These are phyloP conservation scores for Nakazawaea wyomingensis DNA, from an alignment of 805 yeast species.

Conservation along the genomic window DNA sequence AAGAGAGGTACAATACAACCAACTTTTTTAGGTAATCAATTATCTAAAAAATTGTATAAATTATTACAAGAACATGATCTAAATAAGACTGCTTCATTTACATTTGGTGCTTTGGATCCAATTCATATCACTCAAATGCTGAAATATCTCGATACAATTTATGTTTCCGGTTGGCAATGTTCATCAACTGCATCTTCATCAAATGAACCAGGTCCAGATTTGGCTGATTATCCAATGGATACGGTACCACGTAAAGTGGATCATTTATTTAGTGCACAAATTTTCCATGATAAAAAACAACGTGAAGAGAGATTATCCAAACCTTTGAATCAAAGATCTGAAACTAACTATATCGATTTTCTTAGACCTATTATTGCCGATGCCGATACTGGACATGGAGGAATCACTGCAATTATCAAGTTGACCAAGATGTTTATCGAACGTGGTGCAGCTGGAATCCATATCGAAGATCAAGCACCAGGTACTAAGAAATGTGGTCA, in stretches of 20 bases:
- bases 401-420: constrained; percentile 92
- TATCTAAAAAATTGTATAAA: constrained; percentile 77
- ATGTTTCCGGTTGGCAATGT: constrained; percentile 98
- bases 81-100: constrained; percentile 72
- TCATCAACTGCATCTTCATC: constrained; percentile 97
- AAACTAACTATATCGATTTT: constrained; percentile 73
- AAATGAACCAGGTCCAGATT: constrained; percentile 96
- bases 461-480: constrained; percentile 98
- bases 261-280: constrained; percentile 93
- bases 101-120: constrained; percentile 95
- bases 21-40: constrained; percentile 69
- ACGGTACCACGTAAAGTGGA: constrained; percentile 98
- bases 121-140: constrained; percentile 97
- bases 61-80: constrained; percentile 67
- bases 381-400: constrained; percentile 99
- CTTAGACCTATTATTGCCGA: constrained; percentile 94
- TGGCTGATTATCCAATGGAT: constrained; percentile 98
- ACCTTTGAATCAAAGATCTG: constrained; percentile 61
- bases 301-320: constrained; percentile 70
- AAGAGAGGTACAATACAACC: constrained; percentile 79
- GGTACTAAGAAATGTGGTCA: constrained; percentile 99
- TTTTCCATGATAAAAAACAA: constrained; percentile 96
- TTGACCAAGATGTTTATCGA: constrained; percentile 94
- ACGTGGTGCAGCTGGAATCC: constrained; percentile 98
- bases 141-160: constrained; percentile 84